Evolutionary conservation across 352 stramenopile genomes (phyloP).

Genomic region (Phytophthora citricola): DNA sequence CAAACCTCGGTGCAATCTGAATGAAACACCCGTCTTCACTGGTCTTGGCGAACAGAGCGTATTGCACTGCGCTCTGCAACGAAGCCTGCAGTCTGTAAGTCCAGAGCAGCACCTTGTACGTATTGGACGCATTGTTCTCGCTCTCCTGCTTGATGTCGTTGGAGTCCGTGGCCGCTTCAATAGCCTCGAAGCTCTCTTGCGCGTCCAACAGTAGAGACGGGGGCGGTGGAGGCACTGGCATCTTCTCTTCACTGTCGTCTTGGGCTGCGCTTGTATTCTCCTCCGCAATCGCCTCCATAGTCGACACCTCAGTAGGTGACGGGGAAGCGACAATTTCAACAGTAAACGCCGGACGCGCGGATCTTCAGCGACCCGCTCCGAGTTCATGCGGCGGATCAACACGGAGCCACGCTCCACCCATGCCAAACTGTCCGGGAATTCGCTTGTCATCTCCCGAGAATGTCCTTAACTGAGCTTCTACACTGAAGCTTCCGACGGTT

Average conservation of each 20-base stretch:
- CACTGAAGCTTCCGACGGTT: slow-evolving; percentile 2
- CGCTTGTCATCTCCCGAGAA: slow-evolving; percentile 11
- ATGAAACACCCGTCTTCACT: slow-evolving; percentile 86
- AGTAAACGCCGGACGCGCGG: slow-evolving; percentile 75
- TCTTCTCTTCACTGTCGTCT: slow-evolving; percentile 42
- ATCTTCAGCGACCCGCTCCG: slow-evolving; percentile 86
- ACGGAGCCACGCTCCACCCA: slow-evolving; percentile 87
- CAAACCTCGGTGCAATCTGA: slow-evolving; percentile 74
- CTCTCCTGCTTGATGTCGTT: slow-evolving; percentile 75
- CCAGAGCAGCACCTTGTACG: slow-evolving; percentile 80
- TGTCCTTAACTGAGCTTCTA: slow-evolving; percentile 1
- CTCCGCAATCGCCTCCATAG: slow-evolving; percentile 43
- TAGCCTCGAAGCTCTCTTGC: slow-evolving; percentile 71
- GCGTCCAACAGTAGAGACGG: slow-evolving; percentile 36
- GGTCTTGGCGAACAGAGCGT: slow-evolving; percentile 80
- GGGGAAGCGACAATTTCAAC: slow-evolving; percentile 41
- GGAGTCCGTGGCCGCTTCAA: slow-evolving; percentile 65
- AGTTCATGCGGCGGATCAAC: slow-evolving; percentile 90
- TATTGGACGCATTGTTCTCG: slow-evolving; percentile 74
- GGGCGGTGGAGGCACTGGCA: slow-evolving; percentile 22
- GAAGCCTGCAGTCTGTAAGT: slow-evolving; percentile 82
- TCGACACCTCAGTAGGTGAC: slow-evolving; percentile 27
- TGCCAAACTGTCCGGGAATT: slow-evolving; percentile 58
- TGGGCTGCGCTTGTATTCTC: slow-evolving; percentile 4
- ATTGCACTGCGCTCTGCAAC: slow-evolving; percentile 75